Conservation (phyloP, 179 eudicot species). For the Carnegiea gigantea region DNA sequence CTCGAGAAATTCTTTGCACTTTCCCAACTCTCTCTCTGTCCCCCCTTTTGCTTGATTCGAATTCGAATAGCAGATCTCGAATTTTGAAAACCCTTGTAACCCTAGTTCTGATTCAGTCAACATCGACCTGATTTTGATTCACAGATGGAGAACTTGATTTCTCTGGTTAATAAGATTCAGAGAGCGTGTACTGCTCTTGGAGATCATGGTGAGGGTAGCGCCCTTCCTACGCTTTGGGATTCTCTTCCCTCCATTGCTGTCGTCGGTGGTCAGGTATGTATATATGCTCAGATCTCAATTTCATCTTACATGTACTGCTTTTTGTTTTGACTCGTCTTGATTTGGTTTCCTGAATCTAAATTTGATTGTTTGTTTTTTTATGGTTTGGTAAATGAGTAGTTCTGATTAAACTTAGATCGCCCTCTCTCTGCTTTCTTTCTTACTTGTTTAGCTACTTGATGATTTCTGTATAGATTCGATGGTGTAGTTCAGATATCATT, state of each 20-base stretch:
- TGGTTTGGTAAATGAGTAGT: neutral
- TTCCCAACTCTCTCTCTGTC: neutral
- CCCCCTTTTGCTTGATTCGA: neutral
- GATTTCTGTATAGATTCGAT: neutral
- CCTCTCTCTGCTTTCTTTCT: neutral
- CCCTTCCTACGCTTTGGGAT: conserved; percentile 97
- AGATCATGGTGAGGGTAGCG: conserved; percentile 85
- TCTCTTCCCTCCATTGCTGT: conserved; percentile 95
- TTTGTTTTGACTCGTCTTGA: neutral
- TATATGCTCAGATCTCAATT: conserved; percentile 4
- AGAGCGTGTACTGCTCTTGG: conserved; percentile 97
- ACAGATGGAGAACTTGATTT: conserved; percentile 75
- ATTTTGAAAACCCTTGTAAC: neutral
- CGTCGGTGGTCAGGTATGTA: conserved; percentile 93
- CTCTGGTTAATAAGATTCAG: conserved; percentile 80
- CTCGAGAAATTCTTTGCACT: neutral
- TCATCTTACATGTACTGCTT: neutral
- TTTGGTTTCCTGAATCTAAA: neutral
- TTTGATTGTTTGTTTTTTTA: neutral
- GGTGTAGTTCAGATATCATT: neutral
- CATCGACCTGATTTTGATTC: conserved; percentile 1
- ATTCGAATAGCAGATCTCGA: conserved; percentile 20
- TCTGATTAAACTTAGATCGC: neutral
- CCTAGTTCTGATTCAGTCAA: conserved; percentile 4
- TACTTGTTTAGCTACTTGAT: neutral